Evolutionary conservation across 2,329 filamentous ascomycete species (phyloP).

Genomic region (Penicillium sp.): DNA sequence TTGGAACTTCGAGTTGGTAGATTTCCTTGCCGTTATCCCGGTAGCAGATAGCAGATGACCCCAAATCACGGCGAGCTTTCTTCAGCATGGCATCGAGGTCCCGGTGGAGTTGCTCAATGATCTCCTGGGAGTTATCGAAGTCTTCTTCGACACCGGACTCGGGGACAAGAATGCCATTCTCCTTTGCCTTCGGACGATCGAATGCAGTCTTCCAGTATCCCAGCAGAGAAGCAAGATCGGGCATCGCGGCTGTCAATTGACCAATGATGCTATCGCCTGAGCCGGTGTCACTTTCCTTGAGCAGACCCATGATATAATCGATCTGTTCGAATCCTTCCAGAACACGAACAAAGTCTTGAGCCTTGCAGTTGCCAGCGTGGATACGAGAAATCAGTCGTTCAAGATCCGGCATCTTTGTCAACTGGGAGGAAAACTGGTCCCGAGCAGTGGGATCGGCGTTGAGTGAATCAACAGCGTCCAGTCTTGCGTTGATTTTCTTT

Average conservation of each 20-base stretch:
- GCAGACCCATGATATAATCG: conserved; percentile 83
- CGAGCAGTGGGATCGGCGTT: conserved; percentile 78
- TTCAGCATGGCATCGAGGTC: conserved; percentile 70
- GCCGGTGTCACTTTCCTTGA: conserved; percentile 70
- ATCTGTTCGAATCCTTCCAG: conserved; percentile 97
- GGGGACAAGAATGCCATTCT: conserved; percentile 79
- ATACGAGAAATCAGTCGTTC: conserved; percentile 92
- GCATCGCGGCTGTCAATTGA: conserved; percentile 80
- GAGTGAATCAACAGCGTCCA: conserved; percentile 90
- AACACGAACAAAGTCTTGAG: conserved; percentile 89
- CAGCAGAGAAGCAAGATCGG: conserved; percentile 70
- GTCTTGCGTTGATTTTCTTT: conserved; percentile 81
- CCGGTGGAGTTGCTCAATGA: conserved; percentile 70
- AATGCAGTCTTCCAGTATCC: conserved; percentile 90
- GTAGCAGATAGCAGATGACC: conserved; percentile 70
- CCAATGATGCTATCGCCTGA: conserved; percentile 67
- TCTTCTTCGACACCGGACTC: conserved; percentile 85
- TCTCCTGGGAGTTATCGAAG: conserved; percentile 79
- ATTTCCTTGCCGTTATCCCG: conserved; percentile 93
- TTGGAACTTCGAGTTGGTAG: conserved; percentile 87
- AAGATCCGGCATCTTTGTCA: conserved; percentile 89
- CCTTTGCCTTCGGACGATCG: conserved; percentile 73
- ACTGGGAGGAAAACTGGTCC: conserved; percentile 82
- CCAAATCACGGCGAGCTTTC: conserved; percentile 69
- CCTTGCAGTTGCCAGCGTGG: conserved; percentile 84